Base-by-base conservation (phyloP, 331 rosid genomes). In the Rhamnella rubrinervis region DNA sequence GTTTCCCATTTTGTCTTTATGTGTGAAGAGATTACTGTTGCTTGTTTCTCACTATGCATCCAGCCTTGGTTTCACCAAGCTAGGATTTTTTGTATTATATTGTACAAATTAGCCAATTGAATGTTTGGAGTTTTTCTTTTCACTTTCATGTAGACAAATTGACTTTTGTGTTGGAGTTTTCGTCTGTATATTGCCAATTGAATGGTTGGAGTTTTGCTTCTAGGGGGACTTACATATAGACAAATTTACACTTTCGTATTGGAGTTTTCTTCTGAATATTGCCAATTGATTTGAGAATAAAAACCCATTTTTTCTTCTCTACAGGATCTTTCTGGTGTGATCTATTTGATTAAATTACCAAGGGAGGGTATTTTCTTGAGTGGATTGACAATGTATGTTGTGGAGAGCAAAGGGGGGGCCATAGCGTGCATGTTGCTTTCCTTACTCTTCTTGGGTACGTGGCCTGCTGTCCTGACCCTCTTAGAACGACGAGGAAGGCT, bases 341-440 rank as follows among this genome's bases (percentile, higher is more conserved):
- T 67, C 61, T 60, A 50, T 77, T 77, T 75, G 71, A 40, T 73
- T 28, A 25, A 57, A 61, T 72, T 65, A 44, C 72, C 39, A 44
- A 75, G 71, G 16, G 83, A 85, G 71, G 64, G 81, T 63, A 41
- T 64, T 59, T 75, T 72, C 57, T 62, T 64, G 46, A 14, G 47
- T 25, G 77, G 66, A 2, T 65, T 93, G 73, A 82, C 81, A 72
- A 85, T 90, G 97, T 90, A 86, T 73, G 21, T 85, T 75, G 87
- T 93, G 69, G 96, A 88, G 86, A 88, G 98, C 81, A 93, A 88
- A 77, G 97, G 71, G 70, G 96, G 90, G 9, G 98, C 98, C 60
- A 86, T 93, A 79, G 79, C 19, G 13, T 92, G 97, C 82, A 90
- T 93, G 98, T 73, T 90, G 12, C 77, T 93, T 57, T 73, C 97